Conservation (phyloP, 1,284 basidiomycete genomes). For the Cryptococcus jaspeensis region DNA sequence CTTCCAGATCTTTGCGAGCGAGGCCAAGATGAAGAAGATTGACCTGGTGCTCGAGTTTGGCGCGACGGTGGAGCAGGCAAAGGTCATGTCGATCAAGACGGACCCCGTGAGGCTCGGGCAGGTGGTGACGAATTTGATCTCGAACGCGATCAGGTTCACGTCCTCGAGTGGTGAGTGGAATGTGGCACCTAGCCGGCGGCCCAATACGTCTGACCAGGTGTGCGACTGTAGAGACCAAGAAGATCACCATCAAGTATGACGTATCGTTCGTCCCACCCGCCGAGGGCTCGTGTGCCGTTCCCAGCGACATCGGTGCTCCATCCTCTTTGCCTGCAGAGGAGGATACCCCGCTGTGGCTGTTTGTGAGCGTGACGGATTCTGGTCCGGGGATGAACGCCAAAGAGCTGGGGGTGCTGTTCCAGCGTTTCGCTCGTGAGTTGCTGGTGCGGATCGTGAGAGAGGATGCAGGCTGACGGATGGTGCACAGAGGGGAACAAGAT, state of each 20-base stretch:
- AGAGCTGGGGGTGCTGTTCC: slow-evolving; percentile 45
- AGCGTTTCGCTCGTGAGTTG: slow-evolving; percentile 42
- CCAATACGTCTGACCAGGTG: not conserved
- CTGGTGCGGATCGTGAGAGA: not conserved
- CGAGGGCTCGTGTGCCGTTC: slow-evolving; percentile 35
- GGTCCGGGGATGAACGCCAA: slow-evolving; percentile 46
- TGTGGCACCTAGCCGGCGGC: too few relatives aligned
- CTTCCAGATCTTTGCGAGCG: slow-evolving; percentile 37
- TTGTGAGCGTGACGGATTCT: slow-evolving; percentile 45
- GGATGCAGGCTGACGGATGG: slow-evolving; percentile 4
- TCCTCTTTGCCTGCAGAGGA: slow-evolving; percentile 19
- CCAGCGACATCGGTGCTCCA: slow-evolving; percentile 18
- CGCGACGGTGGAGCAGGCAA: slow-evolving; percentile 22
- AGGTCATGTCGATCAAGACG: slow-evolving; percentile 37
- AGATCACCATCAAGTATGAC: slow-evolving; percentile 41
- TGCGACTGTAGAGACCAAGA: slow-evolving; percentile 15
- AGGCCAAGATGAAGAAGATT: slow-evolving; percentile 42
- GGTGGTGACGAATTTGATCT: slow-evolving; percentile 42
- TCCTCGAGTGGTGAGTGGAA: slow-evolving; percentile 16
- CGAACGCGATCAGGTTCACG: slow-evolving; percentile 43
- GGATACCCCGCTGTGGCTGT: slow-evolving; percentile 42
- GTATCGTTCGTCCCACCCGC: slow-evolving; percentile 35
- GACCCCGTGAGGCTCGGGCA: slow-evolving; percentile 50
- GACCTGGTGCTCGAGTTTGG: slow-evolving; percentile 36
- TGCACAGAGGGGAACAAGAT: slow-evolving; percentile 42